Evolutionary conservation across 2,329 filamentous ascomycete species (phyloP).

Genomic region (Botrytis deweyae): DNA sequence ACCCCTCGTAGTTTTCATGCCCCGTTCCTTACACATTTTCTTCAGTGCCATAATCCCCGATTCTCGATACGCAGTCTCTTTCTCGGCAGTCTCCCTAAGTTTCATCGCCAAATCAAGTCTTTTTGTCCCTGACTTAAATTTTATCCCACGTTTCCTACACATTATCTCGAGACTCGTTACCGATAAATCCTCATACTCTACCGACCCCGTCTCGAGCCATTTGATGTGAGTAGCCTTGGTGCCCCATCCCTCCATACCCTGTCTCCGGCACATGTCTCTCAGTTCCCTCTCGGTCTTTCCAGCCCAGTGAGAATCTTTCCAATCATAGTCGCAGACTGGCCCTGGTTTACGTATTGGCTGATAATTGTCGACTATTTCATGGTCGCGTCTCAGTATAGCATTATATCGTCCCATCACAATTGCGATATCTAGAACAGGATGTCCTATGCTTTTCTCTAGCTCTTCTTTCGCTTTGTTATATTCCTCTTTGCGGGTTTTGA

Average conservation of each 20-base stretch:
- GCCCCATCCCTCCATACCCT: constrained; percentile 19
- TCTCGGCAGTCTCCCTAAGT: background rate
- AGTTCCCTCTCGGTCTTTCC: constrained; percentile 24
- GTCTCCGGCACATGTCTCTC: constrained; percentile 21
- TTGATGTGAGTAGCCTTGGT: background rate
- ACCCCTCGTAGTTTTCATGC: background rate
- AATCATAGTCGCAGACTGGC: constrained; percentile 27
- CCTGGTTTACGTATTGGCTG: background rate
- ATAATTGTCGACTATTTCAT: constrained; percentile 4
- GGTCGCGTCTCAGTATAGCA: background rate
- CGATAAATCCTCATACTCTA: background rate
- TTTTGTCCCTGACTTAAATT: background rate
- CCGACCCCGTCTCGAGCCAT: background rate
- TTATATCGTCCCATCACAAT: background rate
- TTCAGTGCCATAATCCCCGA: background rate
- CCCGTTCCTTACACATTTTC: background rate
- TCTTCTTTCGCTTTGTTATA: background rate
- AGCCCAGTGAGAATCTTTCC: constrained; percentile 31
- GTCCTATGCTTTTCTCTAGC: constrained; percentile 26
- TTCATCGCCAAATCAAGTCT: background rate
- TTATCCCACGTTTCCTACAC: background rate
- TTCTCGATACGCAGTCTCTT: background rate
- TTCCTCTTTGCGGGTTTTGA: background rate
- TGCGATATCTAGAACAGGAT: constrained; percentile 13
- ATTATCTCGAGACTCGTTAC: background rate